Evolutionary conservation across 177 flowering plant genomes (phyloP).

Genomic region (Vitis hybrid): DNA sequence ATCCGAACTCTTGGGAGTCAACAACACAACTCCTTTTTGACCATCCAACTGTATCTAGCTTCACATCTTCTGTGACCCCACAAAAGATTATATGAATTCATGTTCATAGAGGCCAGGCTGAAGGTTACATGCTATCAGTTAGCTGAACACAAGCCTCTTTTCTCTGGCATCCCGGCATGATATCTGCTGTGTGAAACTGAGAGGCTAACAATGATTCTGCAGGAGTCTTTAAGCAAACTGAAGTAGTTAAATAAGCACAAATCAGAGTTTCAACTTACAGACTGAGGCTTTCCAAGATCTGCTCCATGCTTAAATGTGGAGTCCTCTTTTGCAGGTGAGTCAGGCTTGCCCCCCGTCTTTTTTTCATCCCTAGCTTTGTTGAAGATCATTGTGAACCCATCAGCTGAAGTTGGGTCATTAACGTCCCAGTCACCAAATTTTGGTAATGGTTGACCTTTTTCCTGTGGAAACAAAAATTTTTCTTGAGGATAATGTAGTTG

Average conservation of each 20-base stretch:
- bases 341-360: conserved; percentile 67
- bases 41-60: too few relatives aligned
- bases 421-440: conserved; percentile 99
- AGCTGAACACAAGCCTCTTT: too few relatives aligned
- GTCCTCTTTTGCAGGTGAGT: conserved; percentile 40
- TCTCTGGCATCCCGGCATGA: too few relatives aligned
- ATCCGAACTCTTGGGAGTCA: too few relatives aligned
- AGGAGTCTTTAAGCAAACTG: neutral
- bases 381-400: conserved; percentile 92
- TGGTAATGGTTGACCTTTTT: conserved; percentile 83
- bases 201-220: neutral
- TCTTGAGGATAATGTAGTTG: neutral
- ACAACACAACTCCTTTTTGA: too few relatives aligned
- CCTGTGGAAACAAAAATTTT: conserved; percentile 37
- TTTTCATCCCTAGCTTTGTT: conserved; percentile 95
- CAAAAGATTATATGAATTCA: too few relatives aligned
- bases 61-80: too few relatives aligned
- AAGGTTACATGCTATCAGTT: too few relatives aligned
- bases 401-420: conserved; percentile 93
- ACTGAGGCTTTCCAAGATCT: conserved; percentile 49
- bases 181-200: neutral
- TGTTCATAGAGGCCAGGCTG: too few relatives aligned
- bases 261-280: conserved; percentile 38
- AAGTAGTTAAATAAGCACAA: neutral
- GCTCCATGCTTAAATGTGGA: conserved; percentile 23